Evolutionary conservation across 2,329 filamentous ascomycete species (phyloP), one percentile per base, ranked within the genome.

Genomic region (Pseudogymnoascus sp.): DNA sequence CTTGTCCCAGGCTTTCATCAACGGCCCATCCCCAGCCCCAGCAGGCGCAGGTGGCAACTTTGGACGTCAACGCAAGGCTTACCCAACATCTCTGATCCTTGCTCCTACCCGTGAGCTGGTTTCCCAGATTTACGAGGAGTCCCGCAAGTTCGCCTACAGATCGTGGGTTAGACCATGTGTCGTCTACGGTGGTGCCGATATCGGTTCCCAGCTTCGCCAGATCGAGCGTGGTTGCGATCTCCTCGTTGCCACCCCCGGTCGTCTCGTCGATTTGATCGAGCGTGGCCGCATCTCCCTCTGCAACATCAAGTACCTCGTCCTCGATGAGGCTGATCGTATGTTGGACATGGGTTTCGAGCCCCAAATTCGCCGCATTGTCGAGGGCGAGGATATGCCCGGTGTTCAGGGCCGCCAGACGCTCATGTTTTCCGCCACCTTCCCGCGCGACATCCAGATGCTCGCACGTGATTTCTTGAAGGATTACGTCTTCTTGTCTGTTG

Each of bases 291-390:
- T 99, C 77, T 98, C 95, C 50, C 88, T 99, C 63, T 86, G 88
- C 78, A 97, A 96, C 84, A 99, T 99, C 85, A 98, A 97, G 84
- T 99, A 99, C 77, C 86, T 99, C 66, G 91, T 99, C 72, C 90
- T 99, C 62, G 95, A 99, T 72, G 95, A 99, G 86, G 95, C 95
- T 78, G 95, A 99, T 82, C 95, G 95, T 77, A 99, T 99, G 95
- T 84, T 99, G 84, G 95, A 99, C 85, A 99, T 99, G 95, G 95
- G 95, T 95, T 99, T 99, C 84, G 95, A 99, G 83, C 95, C 95
- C 73, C 95, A 99, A 81, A 99, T 99, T 75, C 93, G 95, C 74
- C 90, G 93, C 72, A 98, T 99, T 73, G 95, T 99, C 53, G 93
- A 98, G 79, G 92, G 92, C 65, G 95, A 98, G 80, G 95, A 99